These are phyloP conservation scores for Suillus sp. DNA, from an alignment of 768 basidiomycete genomes.

Conservation along the genomic window DNA sequence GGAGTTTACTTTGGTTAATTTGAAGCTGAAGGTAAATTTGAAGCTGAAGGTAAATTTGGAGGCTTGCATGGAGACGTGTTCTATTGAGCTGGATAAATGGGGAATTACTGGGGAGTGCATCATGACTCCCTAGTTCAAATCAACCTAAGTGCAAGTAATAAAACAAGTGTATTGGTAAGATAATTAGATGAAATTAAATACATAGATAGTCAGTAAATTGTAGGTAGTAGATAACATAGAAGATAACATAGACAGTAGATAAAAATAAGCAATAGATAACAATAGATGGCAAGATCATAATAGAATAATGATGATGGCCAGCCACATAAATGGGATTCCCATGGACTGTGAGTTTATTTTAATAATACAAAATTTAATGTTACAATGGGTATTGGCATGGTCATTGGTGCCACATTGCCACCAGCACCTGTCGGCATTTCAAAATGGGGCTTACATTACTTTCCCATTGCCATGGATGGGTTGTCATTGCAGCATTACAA, in stretches of 20 bases:
- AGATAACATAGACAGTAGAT: background rate
- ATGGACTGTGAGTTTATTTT: background rate
- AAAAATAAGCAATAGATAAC: background rate
- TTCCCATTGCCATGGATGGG: background rate
- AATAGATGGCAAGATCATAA: background rate
- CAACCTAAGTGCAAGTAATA: background rate
- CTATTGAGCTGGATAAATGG: too few relatives aligned
- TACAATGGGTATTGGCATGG: background rate
- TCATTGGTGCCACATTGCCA: background rate
- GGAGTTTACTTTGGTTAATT: too few relatives aligned
- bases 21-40: too few relatives aligned
- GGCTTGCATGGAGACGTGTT: too few relatives aligned
- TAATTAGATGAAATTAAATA: background rate
- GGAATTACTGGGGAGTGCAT: too few relatives aligned
- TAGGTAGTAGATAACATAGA: background rate
- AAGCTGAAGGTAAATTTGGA: too few relatives aligned
- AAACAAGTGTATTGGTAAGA: too few relatives aligned
- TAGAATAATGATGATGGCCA: background rate
- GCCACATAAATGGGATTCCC: background rate
- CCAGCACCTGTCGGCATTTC: background rate
- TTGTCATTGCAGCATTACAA: slow-evolving; percentile 1
- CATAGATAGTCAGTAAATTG: too few relatives aligned
- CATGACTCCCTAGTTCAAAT: background rate
- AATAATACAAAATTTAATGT: background rate
- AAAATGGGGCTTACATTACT: background rate